Percentiles rank a stretch among this genome's conserved stretches.
These are phyloP conservation scores for Tricharina praecox DNA, from an alignment of 495 filamentous ascomycete genomes.

Conservation along the genomic window DNA sequence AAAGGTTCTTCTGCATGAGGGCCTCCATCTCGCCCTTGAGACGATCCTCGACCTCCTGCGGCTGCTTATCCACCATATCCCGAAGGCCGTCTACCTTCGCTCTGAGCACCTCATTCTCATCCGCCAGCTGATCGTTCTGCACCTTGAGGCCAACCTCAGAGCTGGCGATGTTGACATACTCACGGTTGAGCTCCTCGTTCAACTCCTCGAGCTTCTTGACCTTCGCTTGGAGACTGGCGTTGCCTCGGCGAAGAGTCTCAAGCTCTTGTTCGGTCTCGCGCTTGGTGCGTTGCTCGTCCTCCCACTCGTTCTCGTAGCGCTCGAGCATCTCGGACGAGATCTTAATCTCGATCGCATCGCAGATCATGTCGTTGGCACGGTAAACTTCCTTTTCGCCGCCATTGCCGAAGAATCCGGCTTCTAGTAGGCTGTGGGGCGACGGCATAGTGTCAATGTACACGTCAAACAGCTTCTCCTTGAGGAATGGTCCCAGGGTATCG, in stretches of 20 bases:
- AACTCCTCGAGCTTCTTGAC: conserved; percentile 74
- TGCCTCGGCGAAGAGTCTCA: conserved; percentile 51
- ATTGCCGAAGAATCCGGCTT: conserved; percentile 94
- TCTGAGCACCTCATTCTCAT: conserved; percentile 71
- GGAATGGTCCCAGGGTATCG: conserved; percentile 62
- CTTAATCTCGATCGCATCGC: conserved; percentile 80
- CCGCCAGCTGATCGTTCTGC: conserved; percentile 72
- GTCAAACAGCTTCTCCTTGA: conserved; percentile 90
- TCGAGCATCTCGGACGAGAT: conserved; percentile 66
- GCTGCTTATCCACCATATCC: conserved; percentile 72
- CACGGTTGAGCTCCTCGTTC: conserved; percentile 72
- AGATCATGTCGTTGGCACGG: conserved; percentile 78
- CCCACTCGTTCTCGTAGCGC: conserved; percentile 74
- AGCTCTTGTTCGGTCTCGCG: conserved; percentile 69
- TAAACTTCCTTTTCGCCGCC: conserved; percentile 92
- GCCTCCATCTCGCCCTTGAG: conserved; percentile 77
- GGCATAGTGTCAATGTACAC: conserved; percentile 90
- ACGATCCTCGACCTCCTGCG: conserved; percentile 67
- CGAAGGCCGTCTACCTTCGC: conserved; percentile 69
- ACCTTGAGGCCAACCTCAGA: conserved; percentile 84
- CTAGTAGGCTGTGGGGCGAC: conserved; percentile 68
- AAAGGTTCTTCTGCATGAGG: conserved; percentile 78
- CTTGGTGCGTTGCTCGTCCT: conserved; percentile 62
- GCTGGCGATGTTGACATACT: conserved; percentile 82
- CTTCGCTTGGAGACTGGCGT: conserved; percentile 44